Base-by-base conservation (phyloP, 768 basidiomycete species). In the Mycena latifolia region DNA sequence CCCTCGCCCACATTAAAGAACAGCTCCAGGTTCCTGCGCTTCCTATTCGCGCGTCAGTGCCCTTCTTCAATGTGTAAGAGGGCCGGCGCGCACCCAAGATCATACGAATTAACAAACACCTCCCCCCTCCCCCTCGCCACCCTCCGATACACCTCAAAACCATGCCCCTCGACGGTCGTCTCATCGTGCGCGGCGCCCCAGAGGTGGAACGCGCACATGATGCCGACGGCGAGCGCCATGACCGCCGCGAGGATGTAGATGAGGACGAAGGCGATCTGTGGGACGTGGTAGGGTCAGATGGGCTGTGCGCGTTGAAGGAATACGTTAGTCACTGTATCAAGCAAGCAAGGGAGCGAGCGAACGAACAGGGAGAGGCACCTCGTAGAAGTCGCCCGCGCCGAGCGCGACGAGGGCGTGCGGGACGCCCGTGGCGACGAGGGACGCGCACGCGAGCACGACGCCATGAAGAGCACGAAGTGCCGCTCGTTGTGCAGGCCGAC, bases 401-500 rank as follows among this genome's bases (percentile, higher is more conserved):
- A 94, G 76, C 6, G 91, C 89, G 20, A 84, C 74, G 35, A 90
- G 76, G 17, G 90, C 80, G 31, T 86, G 79, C 0, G 76, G 73
- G 75, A 89, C 95, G 31, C 98, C 97, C 18, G 83, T 79, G 53
- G 90, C 88, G 64, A 82, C 89, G 61, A 89, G 85, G 17, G 92
- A 88, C 1, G 50, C 10, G 48, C 64, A 66, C 22, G 89, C 82
- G 2, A 95, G 61, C 24, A 92, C 88, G 41, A 98, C 29, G 84
- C 82, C 94, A 99, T 92, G 85, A 99, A 99, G 51, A 99, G 81
- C 41, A 97, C 86, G 72, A 99, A 99, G 79, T 98, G 95, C 0
- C 97, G 89, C 75, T 98, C 96, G 71, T 99, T 99, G 75, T 97
- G 85, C 9, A 99, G 77, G 14, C 97, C 97, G 47, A 99, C 97